Evolutionary conservation across 2,329 filamentous ascomycete genomes (phyloP).

Genomic region (Penicillium digitatum): DNA sequence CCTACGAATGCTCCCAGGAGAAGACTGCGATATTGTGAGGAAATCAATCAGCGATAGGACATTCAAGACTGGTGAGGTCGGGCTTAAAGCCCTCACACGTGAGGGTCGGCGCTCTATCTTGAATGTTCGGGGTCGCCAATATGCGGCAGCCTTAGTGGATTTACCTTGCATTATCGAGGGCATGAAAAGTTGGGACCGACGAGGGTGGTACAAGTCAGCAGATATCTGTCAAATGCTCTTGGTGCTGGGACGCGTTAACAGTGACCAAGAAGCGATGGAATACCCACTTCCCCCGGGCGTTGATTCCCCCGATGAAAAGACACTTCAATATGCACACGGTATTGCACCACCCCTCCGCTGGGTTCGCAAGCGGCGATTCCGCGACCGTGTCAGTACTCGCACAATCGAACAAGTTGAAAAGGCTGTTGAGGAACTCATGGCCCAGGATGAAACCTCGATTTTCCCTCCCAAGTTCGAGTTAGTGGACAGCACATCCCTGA

Average conservation of each 20-base stretch:
- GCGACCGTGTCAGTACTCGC: slow-evolving; percentile 74
- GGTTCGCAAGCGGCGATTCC: slow-evolving; percentile 75
- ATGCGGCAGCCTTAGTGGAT: slow-evolving; percentile 76
- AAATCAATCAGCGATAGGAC: slow-evolving; percentile 71
- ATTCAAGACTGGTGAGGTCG: slow-evolving; percentile 70
- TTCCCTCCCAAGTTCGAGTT: slow-evolving; percentile 60
- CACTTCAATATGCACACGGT: slow-evolving; percentile 75
- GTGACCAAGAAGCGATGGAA: slow-evolving; percentile 62
- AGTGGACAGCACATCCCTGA: slow-evolving; percentile 52
- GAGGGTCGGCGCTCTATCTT: slow-evolving; percentile 71
- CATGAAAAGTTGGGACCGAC: slow-evolving; percentile 91
- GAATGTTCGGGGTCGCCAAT: slow-evolving; percentile 64
- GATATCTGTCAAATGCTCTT: slow-evolving; percentile 88
- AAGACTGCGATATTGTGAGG: slow-evolving; percentile 78
- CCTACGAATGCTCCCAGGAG: slow-evolving; percentile 79
- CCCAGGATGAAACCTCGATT: slow-evolving; percentile 61
- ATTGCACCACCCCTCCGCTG: slow-evolving; percentile 85
- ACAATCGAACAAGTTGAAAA: slow-evolving; percentile 82
- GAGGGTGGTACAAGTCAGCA: slow-evolving; percentile 80
- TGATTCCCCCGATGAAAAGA: slow-evolving; percentile 52
- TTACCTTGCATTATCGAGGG: slow-evolving; percentile 82
- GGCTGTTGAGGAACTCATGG: slow-evolving; percentile 69
- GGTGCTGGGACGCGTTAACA: slow-evolving; percentile 65
- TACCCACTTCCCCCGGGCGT: slow-evolving; percentile 68
- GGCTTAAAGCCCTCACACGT: slow-evolving; percentile 67